Base-by-base conservation (phyloP, 1,139 yeast species). In the Yamadazyma friedrichii region DNA sequence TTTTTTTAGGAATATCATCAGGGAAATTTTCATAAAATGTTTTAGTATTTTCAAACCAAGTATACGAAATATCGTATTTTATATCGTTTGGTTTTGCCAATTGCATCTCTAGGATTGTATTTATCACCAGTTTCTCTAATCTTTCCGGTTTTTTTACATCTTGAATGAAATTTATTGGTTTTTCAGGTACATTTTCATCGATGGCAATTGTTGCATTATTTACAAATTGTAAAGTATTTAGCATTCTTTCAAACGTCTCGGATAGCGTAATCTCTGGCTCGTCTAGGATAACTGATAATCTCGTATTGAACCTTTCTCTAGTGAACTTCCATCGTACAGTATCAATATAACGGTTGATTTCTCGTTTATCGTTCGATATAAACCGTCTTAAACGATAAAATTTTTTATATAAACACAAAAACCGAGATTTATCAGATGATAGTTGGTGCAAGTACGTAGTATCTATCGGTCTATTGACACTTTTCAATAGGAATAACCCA, bases 151-250 rank as follows among this genome's bases (percentile, higher is more conserved):
- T 36, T 13, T 50, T 42, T 5, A 56, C 39, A 31, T 65, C 70
- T 8, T 56, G 50, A 36, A 45, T 59, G 39, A 54, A 62, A 3
- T 51, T 33, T 1, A 55, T 54, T 10, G 48, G 52, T 4, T 44
- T 46, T 15, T 47, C 47, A 2, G 49, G 44, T 6, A 44, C 28
- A 6, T 47, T 44, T 41, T 42, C 54, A 24, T 44, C 50, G 10
- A 33, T 44, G 16, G 45, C 51, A 9, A 69, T 67, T 0, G 74
- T 64, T 3, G 72, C 60, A 47, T 71, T 71, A 50, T 62, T 65
- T 3, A 70, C 66, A 51, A 71, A 71, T 15, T 58, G 64, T 26
- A 64, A 49, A 2, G 76, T 66, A 43, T 67, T 68, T 24, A 58
- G 43, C 27, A 65, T 36, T 15, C 77, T 45, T 15, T 47, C 39